Percentiles rank a stretch among this genome's conserved stretches.
Evolutionary conservation across 2,329 filamentous ascomycete genomes (phyloP).

Genomic region (Catunica adiposa): DNA sequence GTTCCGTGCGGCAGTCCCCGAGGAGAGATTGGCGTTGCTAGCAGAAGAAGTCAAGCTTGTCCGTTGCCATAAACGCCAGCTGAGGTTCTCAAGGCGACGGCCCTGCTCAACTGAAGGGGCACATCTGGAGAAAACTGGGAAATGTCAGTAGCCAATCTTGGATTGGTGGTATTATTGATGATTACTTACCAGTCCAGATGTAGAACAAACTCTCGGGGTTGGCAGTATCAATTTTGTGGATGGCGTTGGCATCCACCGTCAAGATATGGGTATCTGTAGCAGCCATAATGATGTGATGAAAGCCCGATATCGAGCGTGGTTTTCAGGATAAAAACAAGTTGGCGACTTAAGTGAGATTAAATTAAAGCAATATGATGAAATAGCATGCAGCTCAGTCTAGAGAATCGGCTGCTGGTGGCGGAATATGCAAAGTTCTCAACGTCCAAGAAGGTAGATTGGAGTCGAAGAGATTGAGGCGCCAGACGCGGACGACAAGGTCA

Average conservation of each 20-base stretch:
- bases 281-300: conserved; percentile 46
- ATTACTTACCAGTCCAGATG: conserved; percentile 85
- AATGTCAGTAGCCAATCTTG: neutral
- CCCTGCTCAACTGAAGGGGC: conserved; percentile 89
- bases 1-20: conserved; percentile 29
- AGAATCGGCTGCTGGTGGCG: conserved; percentile 1
- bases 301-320: conserved; percentile 24
- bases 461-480: conserved; percentile 13
- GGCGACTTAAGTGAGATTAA: conserved; percentile 15
- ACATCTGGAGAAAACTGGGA: conserved; percentile 76
- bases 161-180: neutral
- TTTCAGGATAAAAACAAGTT: conserved; percentile 7
- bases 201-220: conserved; percentile 88
- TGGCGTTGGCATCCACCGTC: conserved; percentile 77
- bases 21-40: conserved; percentile 27
- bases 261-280: conserved; percentile 72
- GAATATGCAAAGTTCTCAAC: conserved; percentile 2
- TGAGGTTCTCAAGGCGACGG: conserved; percentile 80
- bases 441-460: neutral
- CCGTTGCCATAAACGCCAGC: conserved; percentile 87
- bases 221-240: conserved; percentile 86
- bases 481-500: conserved; percentile 5
- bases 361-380: conserved; percentile 5
- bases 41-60: conserved; percentile 74
- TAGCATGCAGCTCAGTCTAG: conserved; percentile 14